Evolutionary conservation across 208 protist genomes (phyloP).

Genomic region (Angomonas ambiguus): DNA sequence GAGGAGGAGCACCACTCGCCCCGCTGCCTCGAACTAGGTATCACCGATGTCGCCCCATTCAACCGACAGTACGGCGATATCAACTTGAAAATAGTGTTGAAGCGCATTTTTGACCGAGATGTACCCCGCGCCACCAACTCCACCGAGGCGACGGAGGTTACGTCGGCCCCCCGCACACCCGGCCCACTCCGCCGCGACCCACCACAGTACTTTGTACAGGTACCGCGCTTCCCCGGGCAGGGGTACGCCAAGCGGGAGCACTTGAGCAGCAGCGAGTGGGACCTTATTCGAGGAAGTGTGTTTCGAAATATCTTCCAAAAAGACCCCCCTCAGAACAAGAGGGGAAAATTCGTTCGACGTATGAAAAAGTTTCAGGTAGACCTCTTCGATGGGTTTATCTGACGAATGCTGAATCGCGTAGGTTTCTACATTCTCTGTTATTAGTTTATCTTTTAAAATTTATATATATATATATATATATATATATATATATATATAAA

Average conservation of each 20-base stretch:
- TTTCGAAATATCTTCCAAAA: constrained; percentile 16
- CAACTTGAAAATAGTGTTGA: constrained; percentile 24
- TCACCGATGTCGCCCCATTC: constrained; percentile 25
- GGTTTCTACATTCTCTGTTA: not conserved
- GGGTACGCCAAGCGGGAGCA: constrained; percentile 35
- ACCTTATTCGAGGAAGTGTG: constrained; percentile 18
- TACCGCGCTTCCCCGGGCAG: constrained; percentile 39
- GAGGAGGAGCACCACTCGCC: constrained; percentile 16
- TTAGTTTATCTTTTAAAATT: not conserved
- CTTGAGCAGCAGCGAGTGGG: constrained; percentile 23
- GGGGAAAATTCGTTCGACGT: constrained; percentile 18
- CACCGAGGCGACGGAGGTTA: constrained; percentile 10
- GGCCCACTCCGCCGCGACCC: constrained; percentile 20
- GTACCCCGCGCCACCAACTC: constrained; percentile 19
- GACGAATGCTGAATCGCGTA: not conserved
- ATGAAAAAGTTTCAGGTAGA: constrained; percentile 26
- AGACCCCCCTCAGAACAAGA: constrained; percentile 17
- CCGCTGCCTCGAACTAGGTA: constrained; percentile 21
- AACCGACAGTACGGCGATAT: constrained; percentile 36
- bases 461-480: not conserved
- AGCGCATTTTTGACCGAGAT: constrained; percentile 29
- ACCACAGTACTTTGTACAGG: constrained; percentile 23
- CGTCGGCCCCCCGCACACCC: constrained; percentile 9
- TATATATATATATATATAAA: not conserved
- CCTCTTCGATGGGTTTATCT: constrained; percentile 38